A percentile compares a stretch with the other conserved stretches of the same genome.
Conservation (phyloP, 2,329 filamentous ascomycete genomes). For the Karstenula rhodostoma region DNA sequence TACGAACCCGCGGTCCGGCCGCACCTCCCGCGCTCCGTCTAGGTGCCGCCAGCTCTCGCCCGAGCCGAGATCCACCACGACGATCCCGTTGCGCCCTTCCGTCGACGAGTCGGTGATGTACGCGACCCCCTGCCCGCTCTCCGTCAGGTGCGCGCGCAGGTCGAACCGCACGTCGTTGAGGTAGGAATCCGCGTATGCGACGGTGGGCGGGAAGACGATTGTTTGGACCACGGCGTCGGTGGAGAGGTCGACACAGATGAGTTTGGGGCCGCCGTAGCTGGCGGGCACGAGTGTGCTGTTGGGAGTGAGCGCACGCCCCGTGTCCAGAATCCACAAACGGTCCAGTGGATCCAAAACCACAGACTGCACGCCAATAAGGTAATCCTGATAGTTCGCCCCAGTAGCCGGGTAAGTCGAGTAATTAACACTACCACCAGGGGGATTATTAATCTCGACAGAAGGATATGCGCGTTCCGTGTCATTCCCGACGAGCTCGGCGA, state of each 20-base stretch:
- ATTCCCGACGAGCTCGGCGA: constrained; percentile 57
- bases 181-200: constrained; percentile 59
- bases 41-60: constrained; percentile 61
- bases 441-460: constrained; percentile 51
- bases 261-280: constrained; percentile 59
- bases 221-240: constrained; percentile 59
- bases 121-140: constrained; percentile 56
- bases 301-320: constrained; percentile 54
- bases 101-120: constrained; percentile 62
- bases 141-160: constrained; percentile 52
- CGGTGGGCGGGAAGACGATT: constrained; percentile 58
- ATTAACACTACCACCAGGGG: constrained; percentile 61
- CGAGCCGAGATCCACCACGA: constrained; percentile 59
- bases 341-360: constrained; percentile 61
- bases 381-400: constrained; percentile 57
- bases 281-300: constrained; percentile 57
- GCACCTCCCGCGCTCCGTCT: constrained; percentile 52
- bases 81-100: constrained; percentile 61
- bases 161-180: constrained; percentile 65
- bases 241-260: constrained; percentile 58
- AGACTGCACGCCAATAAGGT: constrained; percentile 61
- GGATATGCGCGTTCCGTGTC: constrained; percentile 59
- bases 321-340: constrained; percentile 63
- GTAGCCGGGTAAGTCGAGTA: constrained; percentile 57
- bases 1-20: constrained; percentile 56